A percentile compares a stretch with the other conserved stretches of the same genome.
These are phyloP conservation scores for Wickerhamomyces bovis DNA, from an alignment of 805 yeast genomes.

Conservation along the genomic window DNA sequence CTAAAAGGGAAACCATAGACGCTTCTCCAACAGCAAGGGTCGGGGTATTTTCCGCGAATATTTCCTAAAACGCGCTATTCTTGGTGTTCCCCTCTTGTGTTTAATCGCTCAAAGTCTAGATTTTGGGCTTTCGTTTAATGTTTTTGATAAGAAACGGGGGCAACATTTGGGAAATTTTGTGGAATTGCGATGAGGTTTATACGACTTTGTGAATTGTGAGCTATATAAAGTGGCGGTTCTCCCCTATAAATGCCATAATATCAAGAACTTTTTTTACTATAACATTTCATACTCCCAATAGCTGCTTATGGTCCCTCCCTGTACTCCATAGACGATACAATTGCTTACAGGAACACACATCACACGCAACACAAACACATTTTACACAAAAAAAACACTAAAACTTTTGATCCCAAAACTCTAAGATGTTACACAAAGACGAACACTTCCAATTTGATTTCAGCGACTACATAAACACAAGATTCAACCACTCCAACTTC, in stretches of 20 bases:
- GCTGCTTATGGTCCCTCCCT: neutral
- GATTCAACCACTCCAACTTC: constrained; percentile 8
- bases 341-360: neutral
- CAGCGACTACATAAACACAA: constrained; percentile 17
- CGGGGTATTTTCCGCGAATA: neutral
- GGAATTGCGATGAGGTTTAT: neutral
- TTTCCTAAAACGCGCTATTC: neutral
- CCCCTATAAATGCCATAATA: neutral
- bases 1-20: neutral
- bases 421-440: constrained; percentile 16
- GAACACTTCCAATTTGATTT: constrained; percentile 13
- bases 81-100: neutral
- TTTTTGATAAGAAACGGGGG: neutral
- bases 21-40: neutral
- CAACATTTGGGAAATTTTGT: neutral
- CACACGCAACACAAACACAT: neutral
- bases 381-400: neutral
- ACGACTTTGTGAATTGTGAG: neutral
- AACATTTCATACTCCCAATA: neutral
- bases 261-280: too few species aligned
- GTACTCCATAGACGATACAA: neutral
- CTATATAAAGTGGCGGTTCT: neutral
- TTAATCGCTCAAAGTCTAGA: neutral
- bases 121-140: neutral
- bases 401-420: neutral